Evolutionary conservation across 2,329 filamentous ascomycete species (phyloP).

Genomic region (Neofusicoccum cordaticola): DNA sequence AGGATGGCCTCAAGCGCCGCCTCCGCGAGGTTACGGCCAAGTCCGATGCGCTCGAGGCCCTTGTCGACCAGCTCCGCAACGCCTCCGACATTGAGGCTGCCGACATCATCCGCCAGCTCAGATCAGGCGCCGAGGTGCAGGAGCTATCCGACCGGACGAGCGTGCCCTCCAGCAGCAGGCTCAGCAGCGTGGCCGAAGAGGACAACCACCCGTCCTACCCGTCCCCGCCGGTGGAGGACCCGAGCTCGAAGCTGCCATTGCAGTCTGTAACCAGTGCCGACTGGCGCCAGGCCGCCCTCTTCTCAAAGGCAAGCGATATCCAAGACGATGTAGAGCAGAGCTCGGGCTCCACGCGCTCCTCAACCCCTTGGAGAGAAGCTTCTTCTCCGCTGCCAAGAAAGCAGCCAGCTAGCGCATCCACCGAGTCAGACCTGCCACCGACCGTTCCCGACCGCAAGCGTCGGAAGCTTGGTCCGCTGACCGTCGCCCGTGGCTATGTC

Average conservation of each 20-base stretch:
- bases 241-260: background rate
- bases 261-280: background rate
- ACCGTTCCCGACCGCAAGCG: background rate
- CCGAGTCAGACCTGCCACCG: background rate
- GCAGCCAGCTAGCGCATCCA: background rate
- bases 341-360: background rate
- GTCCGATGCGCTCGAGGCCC: conserved; percentile 10
- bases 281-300: background rate
- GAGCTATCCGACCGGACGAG: background rate
- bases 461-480: background rate
- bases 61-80: conserved; percentile 1
- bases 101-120: conserved; percentile 9
- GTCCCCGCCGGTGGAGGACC: conserved; percentile 1
- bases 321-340: background rate
- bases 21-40: conserved; percentile 9
- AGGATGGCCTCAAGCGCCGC: conserved; percentile 16
- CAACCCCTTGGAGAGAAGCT: background rate
- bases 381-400: conserved; percentile 3
- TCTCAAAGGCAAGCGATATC: background rate
- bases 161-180: background rate
- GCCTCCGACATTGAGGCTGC: conserved; percentile 5
- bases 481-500: conserved; percentile 5
- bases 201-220: conserved; percentile 3
- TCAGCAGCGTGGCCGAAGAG: background rate
- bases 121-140: background rate